Percentiles rank a stretch among this genome's conserved stretches.
phyloP scores from a whole-genome alignment of 2,329 filamentous ascomycete genomes.

The Clathrospora elynae region DNA sequence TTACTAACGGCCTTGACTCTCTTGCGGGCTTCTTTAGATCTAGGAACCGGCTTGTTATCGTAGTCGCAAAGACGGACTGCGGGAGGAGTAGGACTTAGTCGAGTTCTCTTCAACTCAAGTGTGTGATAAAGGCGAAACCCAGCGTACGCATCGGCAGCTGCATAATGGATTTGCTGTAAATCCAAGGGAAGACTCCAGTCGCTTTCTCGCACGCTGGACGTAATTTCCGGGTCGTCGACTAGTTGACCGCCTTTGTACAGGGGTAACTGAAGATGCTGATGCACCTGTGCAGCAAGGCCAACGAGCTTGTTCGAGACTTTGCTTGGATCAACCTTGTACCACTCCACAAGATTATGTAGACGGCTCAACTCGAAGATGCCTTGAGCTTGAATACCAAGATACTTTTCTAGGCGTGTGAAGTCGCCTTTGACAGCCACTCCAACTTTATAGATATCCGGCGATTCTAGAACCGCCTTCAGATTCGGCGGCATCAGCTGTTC shows the following conservation, averaged over 20 bases:
- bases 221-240: slow-evolving; percentile 24
- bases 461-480: slow-evolving; percentile 73
- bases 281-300: slow-evolving; percentile 70
- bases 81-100: slow-evolving; percentile 71
- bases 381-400: slow-evolving; percentile 63
- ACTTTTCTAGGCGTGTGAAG: slow-evolving; percentile 65
- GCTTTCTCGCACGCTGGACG: slow-evolving; percentile 65
- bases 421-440: slow-evolving; percentile 75
- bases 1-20: slow-evolving; percentile 14
- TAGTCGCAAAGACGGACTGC: slow-evolving; percentile 71
- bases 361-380: slow-evolving; percentile 84
- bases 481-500: slow-evolving; percentile 70
- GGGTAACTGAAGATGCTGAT: slow-evolving; percentile 73
- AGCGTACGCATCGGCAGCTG: slow-evolving; percentile 85
- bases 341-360: slow-evolving; percentile 73
- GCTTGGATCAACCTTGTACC: slow-evolving; percentile 60
- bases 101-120: slow-evolving; percentile 70
- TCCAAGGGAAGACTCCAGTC: slow-evolving; percentile 72
- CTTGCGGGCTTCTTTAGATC: slow-evolving; percentile 15
- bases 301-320: slow-evolving; percentile 63
- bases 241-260: slow-evolving; percentile 72
- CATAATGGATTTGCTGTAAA: slow-evolving; percentile 69
- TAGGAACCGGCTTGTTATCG: slow-evolving; percentile 47
- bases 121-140: slow-evolving; percentile 74
- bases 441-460: slow-evolving; percentile 70